Evolutionary conservation across 371 early-diverging fungal genomes (phyloP).

Genomic region (Mortierella sp.): DNA sequence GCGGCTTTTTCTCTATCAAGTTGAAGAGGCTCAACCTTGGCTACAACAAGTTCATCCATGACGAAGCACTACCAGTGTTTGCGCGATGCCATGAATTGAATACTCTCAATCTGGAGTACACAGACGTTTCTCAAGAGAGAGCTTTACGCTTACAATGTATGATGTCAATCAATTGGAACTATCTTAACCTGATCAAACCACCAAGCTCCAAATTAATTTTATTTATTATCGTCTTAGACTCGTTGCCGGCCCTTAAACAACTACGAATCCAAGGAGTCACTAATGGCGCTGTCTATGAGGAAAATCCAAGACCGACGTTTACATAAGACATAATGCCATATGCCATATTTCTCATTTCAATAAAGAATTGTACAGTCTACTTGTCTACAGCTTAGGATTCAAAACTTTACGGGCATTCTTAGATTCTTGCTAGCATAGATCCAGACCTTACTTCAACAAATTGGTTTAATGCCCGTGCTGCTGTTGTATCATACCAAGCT

Average conservation of each 20-base stretch:
- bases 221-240: slow-evolving; percentile 13
- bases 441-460: no score
- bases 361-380: no score
- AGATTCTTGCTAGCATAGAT: no score
- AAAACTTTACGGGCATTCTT: neutral
- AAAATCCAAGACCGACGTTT: slow-evolving; percentile 29
- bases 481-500: no score
- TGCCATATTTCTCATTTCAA: no score
- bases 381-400: no score
- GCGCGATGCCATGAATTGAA: slow-evolving; percentile 17
- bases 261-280: slow-evolving; percentile 44
- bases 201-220: neutral
- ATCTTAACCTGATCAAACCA: neutral
- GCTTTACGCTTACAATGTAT: slow-evolving; percentile 36
- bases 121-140: slow-evolving; percentile 37
- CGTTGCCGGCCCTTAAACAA: slow-evolving; percentile 36
- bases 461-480: no score
- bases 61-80: slow-evolving; percentile 38
- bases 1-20: slow-evolving; percentile 38
- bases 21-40: slow-evolving; percentile 49
- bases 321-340: neutral
- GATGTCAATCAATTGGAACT: neutral
- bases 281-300: slow-evolving; percentile 34
- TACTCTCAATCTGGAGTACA: slow-evolving; percentile 43
- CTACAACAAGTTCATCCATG: slow-evolving; percentile 41